Conservation (phyloP, 2,329 filamentous ascomycete species). For the Pseudogymnoascus sp. region DNA sequence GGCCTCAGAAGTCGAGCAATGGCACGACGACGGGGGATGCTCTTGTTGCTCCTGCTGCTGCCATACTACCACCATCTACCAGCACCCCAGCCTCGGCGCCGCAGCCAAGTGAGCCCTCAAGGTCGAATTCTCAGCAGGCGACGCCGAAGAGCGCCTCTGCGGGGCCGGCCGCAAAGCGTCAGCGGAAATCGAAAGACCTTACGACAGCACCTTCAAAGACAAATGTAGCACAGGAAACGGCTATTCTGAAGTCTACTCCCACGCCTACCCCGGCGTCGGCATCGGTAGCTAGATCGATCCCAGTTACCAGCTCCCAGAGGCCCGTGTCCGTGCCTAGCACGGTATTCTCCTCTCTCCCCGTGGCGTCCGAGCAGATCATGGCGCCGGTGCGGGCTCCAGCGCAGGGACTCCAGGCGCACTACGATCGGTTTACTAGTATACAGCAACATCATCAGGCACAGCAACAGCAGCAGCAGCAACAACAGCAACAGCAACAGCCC, state of each 20-base stretch:
- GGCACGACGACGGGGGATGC: background rate
- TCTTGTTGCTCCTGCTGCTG: background rate
- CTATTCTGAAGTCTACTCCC: constrained; percentile 20
- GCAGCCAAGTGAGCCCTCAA: background rate
- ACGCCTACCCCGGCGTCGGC: constrained; percentile 16
- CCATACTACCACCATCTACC: background rate
- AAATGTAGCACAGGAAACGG: constrained; percentile 11
- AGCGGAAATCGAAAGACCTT: constrained; percentile 30
- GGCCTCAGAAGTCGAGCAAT: background rate
- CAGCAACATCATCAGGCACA: constrained; percentile 17
- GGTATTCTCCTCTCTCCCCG: background rate
- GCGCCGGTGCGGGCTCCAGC: constrained; percentile 23
- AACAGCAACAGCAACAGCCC: constrained; percentile 21
- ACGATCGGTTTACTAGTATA: constrained; percentile 24
- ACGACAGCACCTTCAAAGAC: constrained; percentile 18
- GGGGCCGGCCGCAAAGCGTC: constrained; percentile 30
- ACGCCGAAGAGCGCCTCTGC: constrained; percentile 19
- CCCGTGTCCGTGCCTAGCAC: background rate
- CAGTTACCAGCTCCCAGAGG: background rate
- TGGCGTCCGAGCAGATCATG: constrained; percentile 16
- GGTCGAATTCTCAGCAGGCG: constrained; percentile 15
- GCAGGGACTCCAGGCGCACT: constrained; percentile 27
- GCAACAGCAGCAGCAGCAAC: constrained; percentile 17
- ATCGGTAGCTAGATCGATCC: background rate
- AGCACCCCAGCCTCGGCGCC: background rate